Percentiles rank a stretch among this genome's conserved stretches.
These are phyloP conservation scores for Mortierella antarctica DNA, from an alignment of 192 early-diverging fungal genomes.

Conservation along the genomic window DNA sequence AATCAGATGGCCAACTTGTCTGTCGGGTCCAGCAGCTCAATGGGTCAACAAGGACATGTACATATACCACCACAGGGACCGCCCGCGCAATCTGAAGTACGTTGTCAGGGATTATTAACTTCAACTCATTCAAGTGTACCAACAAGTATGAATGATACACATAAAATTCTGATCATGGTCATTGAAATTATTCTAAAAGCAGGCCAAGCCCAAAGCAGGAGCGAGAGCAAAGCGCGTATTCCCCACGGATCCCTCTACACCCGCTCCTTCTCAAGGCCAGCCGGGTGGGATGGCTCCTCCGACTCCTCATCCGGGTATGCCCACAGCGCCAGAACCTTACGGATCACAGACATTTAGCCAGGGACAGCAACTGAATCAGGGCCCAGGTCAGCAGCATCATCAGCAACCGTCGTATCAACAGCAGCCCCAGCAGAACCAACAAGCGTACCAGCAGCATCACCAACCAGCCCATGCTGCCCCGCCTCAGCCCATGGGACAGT, in stretches of 20 bases:
- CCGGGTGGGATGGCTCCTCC: conserved; percentile 20
- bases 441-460: conserved; percentile 33
- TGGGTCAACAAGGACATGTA: conserved; percentile 7
- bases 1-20: conserved; percentile 35
- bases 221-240: conserved; percentile 47
- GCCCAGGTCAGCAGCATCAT: background rate
- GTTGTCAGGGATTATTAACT: background rate
- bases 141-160: background rate
- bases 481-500: conserved; percentile 10
- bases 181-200: background rate
- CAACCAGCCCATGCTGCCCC: conserved; percentile 12
- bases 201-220: conserved; percentile 32
- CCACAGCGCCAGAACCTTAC: conserved; percentile 1
- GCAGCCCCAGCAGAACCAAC: conserved; percentile 33
- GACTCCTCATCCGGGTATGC: conserved; percentile 8
- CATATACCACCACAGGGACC: conserved; percentile 15
- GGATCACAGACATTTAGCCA: conserved; percentile 24
- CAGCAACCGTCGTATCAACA: conserved; percentile 21
- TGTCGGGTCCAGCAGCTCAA: conserved; percentile 5
- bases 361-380: conserved; percentile 15
- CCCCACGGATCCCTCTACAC: conserved; percentile 32
- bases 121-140: background rate
- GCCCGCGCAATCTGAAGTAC: conserved; percentile 29
- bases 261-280: conserved; percentile 15
- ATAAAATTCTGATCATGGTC: background rate